phyloP scores from a whole-genome alignment of 345 rosid species.

The Sisymbrium irio region DNA sequence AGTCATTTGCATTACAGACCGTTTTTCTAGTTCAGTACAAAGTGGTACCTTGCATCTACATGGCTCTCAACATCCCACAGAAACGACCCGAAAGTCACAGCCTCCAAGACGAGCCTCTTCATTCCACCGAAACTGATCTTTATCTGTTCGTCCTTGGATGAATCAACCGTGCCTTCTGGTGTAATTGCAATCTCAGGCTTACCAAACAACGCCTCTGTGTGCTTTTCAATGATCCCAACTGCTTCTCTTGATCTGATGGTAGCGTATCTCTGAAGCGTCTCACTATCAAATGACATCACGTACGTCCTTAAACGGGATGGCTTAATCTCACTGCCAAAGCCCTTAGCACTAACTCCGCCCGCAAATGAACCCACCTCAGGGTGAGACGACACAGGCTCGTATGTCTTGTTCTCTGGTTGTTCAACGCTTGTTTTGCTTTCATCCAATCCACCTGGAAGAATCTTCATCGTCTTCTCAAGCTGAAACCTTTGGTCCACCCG shows the following conservation, averaged over 20 bases:
- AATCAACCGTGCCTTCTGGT: constrained; percentile 63
- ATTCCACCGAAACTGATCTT: constrained; percentile 84
- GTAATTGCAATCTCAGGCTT: constrained; percentile 76
- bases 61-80: constrained; percentile 97
- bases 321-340: constrained; percentile 58
- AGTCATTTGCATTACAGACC: constrained; percentile 22
- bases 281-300: constrained; percentile 92
- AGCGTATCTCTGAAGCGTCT: constrained; percentile 89
- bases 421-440: constrained; percentile 35
- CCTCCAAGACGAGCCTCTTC: constrained; percentile 94
- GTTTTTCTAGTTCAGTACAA: constrained; percentile 54
- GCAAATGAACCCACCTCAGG: constrained; percentile 60
- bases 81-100: constrained; percentile 94
- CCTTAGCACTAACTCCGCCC: constrained; percentile 55
- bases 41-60: constrained; percentile 93
- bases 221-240: constrained; percentile 87
- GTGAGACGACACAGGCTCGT: constrained; percentile 47
- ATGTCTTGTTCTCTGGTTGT: constrained; percentile 29
- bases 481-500: constrained; percentile 92
- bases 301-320: constrained; percentile 68
- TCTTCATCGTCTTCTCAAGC: constrained; percentile 93
- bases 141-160: constrained; percentile 68
- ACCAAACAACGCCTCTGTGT: constrained; percentile 93
- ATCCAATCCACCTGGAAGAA: constrained; percentile 53
- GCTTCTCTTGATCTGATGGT: constrained; percentile 93